Conservation (phyloP, 1,139 yeast genomes). For the Geotrichum cucujoidarum region DNA sequence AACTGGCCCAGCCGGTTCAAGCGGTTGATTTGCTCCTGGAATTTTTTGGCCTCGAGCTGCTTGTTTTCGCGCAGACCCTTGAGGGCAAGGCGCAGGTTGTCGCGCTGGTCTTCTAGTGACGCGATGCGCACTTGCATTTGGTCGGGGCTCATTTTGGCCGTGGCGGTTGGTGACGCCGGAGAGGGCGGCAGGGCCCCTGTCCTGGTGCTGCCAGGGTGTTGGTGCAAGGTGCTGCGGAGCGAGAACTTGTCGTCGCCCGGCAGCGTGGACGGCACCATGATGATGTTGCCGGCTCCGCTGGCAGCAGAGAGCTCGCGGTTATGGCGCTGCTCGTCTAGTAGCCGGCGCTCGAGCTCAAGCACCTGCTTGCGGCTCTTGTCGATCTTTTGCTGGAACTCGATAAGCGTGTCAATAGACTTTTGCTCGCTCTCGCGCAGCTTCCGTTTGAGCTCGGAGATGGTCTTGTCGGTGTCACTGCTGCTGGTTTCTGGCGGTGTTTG, state of each 20-base stretch:
- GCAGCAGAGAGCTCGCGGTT: slow-evolving; percentile 9
- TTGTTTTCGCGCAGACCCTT: slow-evolving; percentile 36
- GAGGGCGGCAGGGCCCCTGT: neutral
- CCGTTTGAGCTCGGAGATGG: slow-evolving; percentile 22
- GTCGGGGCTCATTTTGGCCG: slow-evolving; percentile 1
- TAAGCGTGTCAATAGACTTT: slow-evolving; percentile 25
- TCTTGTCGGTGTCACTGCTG: neutral
- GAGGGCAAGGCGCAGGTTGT: slow-evolving; percentile 53
- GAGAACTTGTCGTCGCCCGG: neutral
- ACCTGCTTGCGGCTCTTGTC: slow-evolving; percentile 29
- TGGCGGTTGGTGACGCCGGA: neutral
- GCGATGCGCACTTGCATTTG: slow-evolving; percentile 26
- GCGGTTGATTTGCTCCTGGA: slow-evolving; percentile 32
- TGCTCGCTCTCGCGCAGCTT: slow-evolving; percentile 30
- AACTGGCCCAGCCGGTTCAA: slow-evolving; percentile 16
- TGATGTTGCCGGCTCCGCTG: neutral
- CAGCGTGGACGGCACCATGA: neutral
- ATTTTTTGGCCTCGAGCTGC: slow-evolving; percentile 35
- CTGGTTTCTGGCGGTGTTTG: neutral
- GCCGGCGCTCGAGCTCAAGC: slow-evolving; percentile 27
- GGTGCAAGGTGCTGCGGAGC: neutral
- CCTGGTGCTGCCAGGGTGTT: neutral
- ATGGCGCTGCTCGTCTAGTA: slow-evolving; percentile 23
- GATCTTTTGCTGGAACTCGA: slow-evolving; percentile 32
- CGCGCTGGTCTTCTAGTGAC: slow-evolving; percentile 48